Conservation (phyloP, 306 rosid species). For the Casuarina glauca region DNA sequence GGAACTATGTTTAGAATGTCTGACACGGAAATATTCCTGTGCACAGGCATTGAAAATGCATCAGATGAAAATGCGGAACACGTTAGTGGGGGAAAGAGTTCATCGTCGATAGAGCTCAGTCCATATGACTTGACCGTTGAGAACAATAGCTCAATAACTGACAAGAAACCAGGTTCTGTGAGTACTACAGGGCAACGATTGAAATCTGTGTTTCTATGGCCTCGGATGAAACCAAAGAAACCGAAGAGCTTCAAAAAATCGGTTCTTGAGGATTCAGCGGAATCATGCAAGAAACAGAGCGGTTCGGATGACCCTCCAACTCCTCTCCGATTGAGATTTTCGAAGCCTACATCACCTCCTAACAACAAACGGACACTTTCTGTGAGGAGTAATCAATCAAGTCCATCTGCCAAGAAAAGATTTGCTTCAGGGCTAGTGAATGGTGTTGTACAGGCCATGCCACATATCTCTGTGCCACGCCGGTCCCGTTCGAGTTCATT, state of each 20-base stretch:
- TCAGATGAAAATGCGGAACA: conserved; percentile 46
- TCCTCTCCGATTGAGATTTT: conserved; percentile 77
- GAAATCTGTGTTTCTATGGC: conserved; percentile 75
- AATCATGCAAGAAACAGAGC: conserved; percentile 50
- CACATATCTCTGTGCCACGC: conserved; percentile 55
- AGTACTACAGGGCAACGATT: conserved; percentile 60
- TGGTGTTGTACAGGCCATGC: conserved; percentile 67
- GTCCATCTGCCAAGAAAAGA: conserved; percentile 95
- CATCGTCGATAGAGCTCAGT: conserved; percentile 56
- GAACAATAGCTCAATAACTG: conserved; percentile 32
- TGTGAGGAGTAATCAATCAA: conserved; percentile 81
- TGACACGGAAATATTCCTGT: conserved; percentile 73
- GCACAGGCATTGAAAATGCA: conserved; percentile 73
- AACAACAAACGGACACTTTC: conserved; percentile 84
- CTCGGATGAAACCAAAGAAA: conserved; percentile 55
- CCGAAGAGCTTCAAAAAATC: conserved; percentile 39
- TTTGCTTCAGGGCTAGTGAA: conserved; percentile 74
- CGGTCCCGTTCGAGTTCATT: conserved; percentile 86
- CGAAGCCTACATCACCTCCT: conserved; percentile 56
- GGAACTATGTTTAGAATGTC: conserved; percentile 82
- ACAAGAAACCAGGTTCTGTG: conserved; percentile 65
- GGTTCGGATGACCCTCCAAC: conserved; percentile 57
- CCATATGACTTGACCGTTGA: conserved; percentile 36
- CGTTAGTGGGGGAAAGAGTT: conserved; percentile 43
- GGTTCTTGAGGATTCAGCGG: conserved; percentile 43